These are phyloP conservation scores for Mimosa bimucronata DNA, from an alignment of 306 rosid species.

Conservation along the genomic window DNA sequence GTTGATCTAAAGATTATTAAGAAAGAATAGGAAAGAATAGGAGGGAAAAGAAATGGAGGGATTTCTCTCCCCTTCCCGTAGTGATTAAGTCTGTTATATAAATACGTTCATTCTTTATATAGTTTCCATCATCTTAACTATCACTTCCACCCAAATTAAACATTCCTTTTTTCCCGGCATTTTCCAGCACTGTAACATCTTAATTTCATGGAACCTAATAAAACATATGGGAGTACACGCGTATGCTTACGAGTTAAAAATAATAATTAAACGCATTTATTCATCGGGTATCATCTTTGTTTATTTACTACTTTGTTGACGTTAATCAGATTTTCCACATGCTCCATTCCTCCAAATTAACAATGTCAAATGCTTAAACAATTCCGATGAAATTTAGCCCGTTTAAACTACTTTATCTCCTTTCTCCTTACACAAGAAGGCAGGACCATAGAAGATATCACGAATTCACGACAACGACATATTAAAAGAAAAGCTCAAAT, in stretches of 20 bases:
- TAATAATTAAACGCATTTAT: neutral
- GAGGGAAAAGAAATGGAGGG: too few relatives aligned
- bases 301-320: too few relatives aligned
- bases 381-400: neutral
- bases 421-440: neutral
- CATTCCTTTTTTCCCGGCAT: neutral
- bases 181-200: neutral
- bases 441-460: neutral
- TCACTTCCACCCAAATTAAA: neutral
- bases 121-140: neutral
- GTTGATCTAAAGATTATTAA: too few relatives aligned
- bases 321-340: neutral
- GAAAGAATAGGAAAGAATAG: too few relatives aligned
- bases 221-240: neutral
- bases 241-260: neutral
- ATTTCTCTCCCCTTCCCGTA: neutral
- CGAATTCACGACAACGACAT: neutral
- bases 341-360: neutral
- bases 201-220: neutral
- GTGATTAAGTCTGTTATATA: neutral
- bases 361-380: neutral
- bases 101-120: neutral
- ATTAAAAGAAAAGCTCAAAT: neutral
- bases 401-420: neutral
- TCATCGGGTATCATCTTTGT: too few relatives aligned